These are phyloP conservation scores for Chromosphaera perkinsii DNA, from an alignment of 208 protist genomes.

Conservation along the genomic window DNA sequence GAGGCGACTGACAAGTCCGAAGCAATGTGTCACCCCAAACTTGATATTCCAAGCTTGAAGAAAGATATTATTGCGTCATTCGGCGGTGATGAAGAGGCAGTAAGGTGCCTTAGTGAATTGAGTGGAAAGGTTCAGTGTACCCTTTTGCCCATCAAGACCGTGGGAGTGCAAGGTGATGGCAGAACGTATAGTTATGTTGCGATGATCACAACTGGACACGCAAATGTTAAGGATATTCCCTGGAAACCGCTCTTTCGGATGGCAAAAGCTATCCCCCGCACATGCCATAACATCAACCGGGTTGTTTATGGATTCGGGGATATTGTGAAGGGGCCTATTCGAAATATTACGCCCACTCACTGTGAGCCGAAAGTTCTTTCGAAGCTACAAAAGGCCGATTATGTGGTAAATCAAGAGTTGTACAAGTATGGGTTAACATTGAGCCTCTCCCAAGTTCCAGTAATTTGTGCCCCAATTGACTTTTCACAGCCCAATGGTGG, in stretches of 20 bases:
- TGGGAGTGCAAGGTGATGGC: constrained; percentile 92
- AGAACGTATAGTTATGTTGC: constrained; percentile 88
- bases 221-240: constrained; percentile 38
- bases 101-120: neutral
- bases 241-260: constrained; percentile 69
- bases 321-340: constrained; percentile 31
- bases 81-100: neutral
- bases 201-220: no score
- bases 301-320: constrained; percentile 80
- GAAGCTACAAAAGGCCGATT: constrained; percentile 74
- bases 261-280: constrained; percentile 75
- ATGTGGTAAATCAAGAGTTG: constrained; percentile 71
- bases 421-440: constrained; percentile 70
- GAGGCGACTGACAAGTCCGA: neutral
- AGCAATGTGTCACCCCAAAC: no score
- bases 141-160: constrained; percentile 81
- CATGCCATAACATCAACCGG: constrained; percentile 81
- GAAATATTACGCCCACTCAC: constrained; percentile 65
- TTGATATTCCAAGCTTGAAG: no score
- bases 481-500: constrained; percentile 60
- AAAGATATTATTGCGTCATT: neutral
- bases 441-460: constrained; percentile 80
- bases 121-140: neutral
- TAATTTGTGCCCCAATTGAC: constrained; percentile 77
- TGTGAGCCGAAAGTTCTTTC: constrained; percentile 68